phyloP scores from a whole-genome alignment of 2,329 filamentous ascomycete species.

The Aspergillus texensis region DNA sequence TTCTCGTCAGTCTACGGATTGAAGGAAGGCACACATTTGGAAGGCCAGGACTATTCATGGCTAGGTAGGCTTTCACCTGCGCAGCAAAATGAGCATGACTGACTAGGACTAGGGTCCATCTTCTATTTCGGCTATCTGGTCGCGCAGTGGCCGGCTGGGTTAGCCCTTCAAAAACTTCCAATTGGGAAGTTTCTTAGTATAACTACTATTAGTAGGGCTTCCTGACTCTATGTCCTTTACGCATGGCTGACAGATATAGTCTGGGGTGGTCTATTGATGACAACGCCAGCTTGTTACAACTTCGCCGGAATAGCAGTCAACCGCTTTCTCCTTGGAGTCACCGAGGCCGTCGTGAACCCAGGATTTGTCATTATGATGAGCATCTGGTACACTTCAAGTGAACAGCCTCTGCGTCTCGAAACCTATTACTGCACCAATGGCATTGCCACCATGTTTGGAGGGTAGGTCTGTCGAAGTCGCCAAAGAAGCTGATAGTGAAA shows the following conservation, averaged over 20 bases:
- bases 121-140: constrained; percentile 56
- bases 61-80: constrained; percentile 19
- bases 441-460: constrained; percentile 64
- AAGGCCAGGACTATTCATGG: constrained; percentile 32
- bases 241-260: constrained; percentile 19
- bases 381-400: constrained; percentile 54
- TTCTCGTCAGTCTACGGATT: constrained; percentile 37
- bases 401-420: constrained; percentile 57
- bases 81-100: not conserved
- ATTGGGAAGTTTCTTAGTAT: constrained; percentile 49
- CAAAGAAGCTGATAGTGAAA: not conserved
- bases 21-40: constrained; percentile 29
- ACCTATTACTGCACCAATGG: constrained; percentile 63
- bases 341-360: constrained; percentile 54
- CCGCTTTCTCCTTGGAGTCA: constrained; percentile 50
- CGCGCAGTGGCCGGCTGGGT: constrained; percentile 49
- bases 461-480: constrained; percentile 28
- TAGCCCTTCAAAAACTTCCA: constrained; percentile 49
- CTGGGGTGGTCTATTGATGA: constrained; percentile 51
- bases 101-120: constrained; percentile 40
- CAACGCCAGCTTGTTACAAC: constrained; percentile 46
- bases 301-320: constrained; percentile 49
- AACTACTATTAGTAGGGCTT: constrained; percentile 38
- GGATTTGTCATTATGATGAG: constrained; percentile 55
- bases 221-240: fast-evolving